Conservation (phyloP, 2,329 filamentous ascomycete genomes). For the Phialocephala subalpina region DNA sequence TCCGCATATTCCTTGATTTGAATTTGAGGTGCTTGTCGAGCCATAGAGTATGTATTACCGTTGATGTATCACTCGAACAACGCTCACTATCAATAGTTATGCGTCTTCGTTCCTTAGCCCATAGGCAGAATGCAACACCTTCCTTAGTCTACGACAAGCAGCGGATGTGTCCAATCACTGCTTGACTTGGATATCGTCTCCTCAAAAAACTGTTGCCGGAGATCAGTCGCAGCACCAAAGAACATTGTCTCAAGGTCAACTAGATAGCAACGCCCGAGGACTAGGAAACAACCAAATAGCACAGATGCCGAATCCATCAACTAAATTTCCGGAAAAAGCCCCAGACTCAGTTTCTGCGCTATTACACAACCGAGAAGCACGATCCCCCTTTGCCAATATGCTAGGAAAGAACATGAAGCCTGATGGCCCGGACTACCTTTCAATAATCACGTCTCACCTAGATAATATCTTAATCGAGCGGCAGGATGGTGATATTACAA, state of each 20-base stretch:
- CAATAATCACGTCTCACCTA: conserved; percentile 25
- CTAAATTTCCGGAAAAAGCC: conserved; percentile 12
- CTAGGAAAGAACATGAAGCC: conserved; percentile 9
- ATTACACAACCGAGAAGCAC: conserved; percentile 19
- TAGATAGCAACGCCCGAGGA: no score
- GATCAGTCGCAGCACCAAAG: no score
- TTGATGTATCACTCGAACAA: no score
- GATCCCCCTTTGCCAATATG: conserved; percentile 25
- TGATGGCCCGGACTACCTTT: conserved; percentile 13
- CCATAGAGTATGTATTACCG: conserved; percentile 21
- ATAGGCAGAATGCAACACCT: no score
- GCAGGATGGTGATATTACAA: conserved; percentile 29
- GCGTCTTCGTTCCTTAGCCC: no score
- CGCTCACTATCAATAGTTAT: no score
- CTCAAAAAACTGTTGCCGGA: no score
- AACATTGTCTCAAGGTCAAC: no score
- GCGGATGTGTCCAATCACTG: no score
- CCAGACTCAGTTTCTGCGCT: conserved; percentile 8
- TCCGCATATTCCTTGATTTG: conserved; percentile 32
- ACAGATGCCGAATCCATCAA: background rate
- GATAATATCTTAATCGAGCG: conserved; percentile 30
- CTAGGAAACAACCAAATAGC: no score
- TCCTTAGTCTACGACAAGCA: no score
- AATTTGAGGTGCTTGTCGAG: conserved; percentile 27
- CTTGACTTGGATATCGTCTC: no score